A percentile compares a stretch with the other conserved stretches of the same genome.
Evolutionary conservation across 306 rosid species (phyloP).

Genomic region (Castanospermum australe): DNA sequence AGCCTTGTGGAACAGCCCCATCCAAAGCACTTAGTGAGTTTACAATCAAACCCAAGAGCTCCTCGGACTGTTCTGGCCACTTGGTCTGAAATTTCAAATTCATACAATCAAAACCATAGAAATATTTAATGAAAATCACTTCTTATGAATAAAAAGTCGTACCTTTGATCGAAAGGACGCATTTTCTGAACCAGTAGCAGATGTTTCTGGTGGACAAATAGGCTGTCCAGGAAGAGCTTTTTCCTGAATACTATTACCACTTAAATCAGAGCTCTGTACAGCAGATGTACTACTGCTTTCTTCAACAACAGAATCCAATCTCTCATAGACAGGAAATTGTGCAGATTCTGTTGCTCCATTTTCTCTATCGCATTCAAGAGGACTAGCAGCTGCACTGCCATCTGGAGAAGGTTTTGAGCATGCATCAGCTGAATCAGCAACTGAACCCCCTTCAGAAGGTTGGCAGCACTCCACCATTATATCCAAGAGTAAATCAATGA

Average conservation of each 20-base stretch:
- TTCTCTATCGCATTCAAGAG: constrained; percentile 62
- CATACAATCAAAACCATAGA: constrained; percentile 25
- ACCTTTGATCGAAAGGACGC: constrained; percentile 79
- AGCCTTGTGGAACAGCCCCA: constrained; percentile 94
- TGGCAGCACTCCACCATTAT: constrained; percentile 99
- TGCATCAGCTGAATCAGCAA: constrained; percentile 55
- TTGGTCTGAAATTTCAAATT: constrained; percentile 65
- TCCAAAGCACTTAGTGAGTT: constrained; percentile 93
- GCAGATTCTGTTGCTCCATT: constrained; percentile 60
- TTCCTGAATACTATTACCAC: constrained; percentile 41
- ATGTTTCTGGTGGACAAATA: constrained; percentile 82
- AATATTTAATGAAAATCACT: constrained; percentile 7
- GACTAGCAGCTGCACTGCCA: constrained; percentile 56
- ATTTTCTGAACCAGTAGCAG: constrained; percentile 66
- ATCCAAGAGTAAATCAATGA: constrained; percentile 94
- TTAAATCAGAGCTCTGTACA: constrained; percentile 84
- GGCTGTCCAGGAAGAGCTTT: constrained; percentile 71
- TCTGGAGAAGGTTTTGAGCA: constrained; percentile 66
- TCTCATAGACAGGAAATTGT: constrained; percentile 58
- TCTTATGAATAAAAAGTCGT: constrained; percentile 23
- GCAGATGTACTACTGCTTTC: constrained; percentile 73
- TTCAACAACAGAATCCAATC: constrained; percentile 68
- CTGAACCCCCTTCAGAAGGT: constrained; percentile 79
- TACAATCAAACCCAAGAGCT: constrained; percentile 94
- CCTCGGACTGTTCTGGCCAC: constrained; percentile 99